phyloP scores from a whole-genome alignment of 2,329 filamentous ascomycete genomes.

The Canariomyces notabilis region DNA sequence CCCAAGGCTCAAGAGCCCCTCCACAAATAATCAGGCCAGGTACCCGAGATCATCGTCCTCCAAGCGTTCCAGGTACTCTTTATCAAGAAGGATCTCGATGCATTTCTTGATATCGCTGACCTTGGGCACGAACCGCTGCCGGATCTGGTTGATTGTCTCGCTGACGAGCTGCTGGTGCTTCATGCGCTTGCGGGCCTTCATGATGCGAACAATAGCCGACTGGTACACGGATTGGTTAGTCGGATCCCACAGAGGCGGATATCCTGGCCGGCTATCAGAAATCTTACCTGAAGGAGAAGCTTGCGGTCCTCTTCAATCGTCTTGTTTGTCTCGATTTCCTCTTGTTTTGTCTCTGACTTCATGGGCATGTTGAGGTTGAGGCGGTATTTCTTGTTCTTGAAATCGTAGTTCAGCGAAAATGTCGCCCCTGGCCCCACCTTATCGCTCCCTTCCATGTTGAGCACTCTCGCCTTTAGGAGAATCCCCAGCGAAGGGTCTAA shows the following conservation, averaged over 20 bases:
- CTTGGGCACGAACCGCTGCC: constrained; percentile 86
- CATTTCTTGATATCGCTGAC: constrained; percentile 98
- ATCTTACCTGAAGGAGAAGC: constrained; percentile 89
- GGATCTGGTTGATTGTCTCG: constrained; percentile 94
- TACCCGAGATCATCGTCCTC: constrained; percentile 94
- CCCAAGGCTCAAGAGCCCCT: too few species aligned
- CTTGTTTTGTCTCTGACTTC: constrained; percentile 93
- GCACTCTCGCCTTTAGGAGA: constrained; percentile 87
- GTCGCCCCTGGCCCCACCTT: constrained; percentile 74
- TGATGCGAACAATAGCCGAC: constrained; percentile 98
- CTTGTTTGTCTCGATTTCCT: constrained; percentile 97
- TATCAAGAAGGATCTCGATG: constrained; percentile 96
- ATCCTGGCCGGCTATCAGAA: too few species aligned
- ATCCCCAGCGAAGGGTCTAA: constrained; percentile 83
- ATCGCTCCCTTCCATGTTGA: constrained; percentile 61
- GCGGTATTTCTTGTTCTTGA: constrained; percentile 98
- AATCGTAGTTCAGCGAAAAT: constrained; percentile 85
- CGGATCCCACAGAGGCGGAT: neutral
- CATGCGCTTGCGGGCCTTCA: constrained; percentile 99
- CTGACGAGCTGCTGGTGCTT: constrained; percentile 92
- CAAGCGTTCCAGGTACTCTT: constrained; percentile 94
- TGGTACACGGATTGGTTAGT: constrained; percentile 36
- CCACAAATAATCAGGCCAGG: constrained; percentile 69
- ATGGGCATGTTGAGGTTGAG: constrained; percentile 93
- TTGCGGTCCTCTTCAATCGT: constrained; percentile 98